Evolutionary conservation across 768 basidiomycete species (phyloP), one percentile per base, ranked within the genome.

Genomic region (Hericium coralloides): DNA sequence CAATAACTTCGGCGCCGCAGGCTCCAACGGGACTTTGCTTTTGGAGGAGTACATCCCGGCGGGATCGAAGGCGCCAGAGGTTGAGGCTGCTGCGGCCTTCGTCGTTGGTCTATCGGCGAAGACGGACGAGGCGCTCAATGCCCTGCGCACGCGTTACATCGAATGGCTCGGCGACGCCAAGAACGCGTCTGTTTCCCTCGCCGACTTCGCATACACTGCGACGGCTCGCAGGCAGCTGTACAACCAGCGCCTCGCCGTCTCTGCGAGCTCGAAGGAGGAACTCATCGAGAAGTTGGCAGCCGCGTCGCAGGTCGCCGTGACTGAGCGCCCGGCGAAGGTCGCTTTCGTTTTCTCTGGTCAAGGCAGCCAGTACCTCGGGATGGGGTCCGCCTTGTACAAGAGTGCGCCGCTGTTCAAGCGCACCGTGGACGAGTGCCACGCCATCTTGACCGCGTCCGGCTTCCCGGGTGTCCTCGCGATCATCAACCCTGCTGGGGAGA

Each of bases 291-390:
- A 73, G 50, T 70, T 90, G 8, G 61, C 58, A 5, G 61, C 60
- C 0, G 53, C 69, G 15, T 61, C 60, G 0, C 72, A 79, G 7
- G 48, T 69, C 9, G 63, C 73, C 22, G 64, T 70, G 18, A 66
- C 72, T 15, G 62, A 68, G 15, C 36, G 56, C 1, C 60, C 65
- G 12, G 64, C 63, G n/a, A 69, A 72, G 3, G 73, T 78, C 1
- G 74, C 81, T 5, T 87, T 89, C 62, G 82, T 88, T 3, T 89
- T 87, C 66, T 83, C 87, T 17, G 89, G 88, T 8, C 85, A 89
- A 64, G 88, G 87, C 39, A 73, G 79, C 36, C 85, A 88, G 59
- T 84, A 84, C 69, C 64, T 73, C 17, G 79, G 81, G 6, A 88
- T 89, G 86, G 87, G 83, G 0, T 58, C 68, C 31, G 66, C 68